A percentile compares a stretch with the other conserved stretches of the same genome.
These are phyloP conservation scores for Byssoonygena ceratinophila DNA, from an alignment of 2,329 filamentous ascomycete species.

Conservation along the genomic window DNA sequence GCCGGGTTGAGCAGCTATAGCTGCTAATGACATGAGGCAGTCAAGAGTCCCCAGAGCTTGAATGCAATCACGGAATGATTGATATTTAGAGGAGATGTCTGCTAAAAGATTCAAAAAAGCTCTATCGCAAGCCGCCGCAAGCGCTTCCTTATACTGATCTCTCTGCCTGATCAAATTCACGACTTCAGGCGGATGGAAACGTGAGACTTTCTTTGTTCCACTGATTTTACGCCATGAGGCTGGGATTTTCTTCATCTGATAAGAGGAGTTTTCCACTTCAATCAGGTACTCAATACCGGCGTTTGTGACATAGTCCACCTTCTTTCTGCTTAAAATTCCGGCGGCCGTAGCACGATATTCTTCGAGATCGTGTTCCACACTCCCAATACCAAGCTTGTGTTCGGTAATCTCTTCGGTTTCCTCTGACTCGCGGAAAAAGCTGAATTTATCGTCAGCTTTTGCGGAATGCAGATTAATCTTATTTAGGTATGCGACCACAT, in stretches of 20 bases:
- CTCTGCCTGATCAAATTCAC: constrained; percentile 71
- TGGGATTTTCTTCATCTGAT: constrained; percentile 72
- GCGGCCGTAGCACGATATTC: constrained; percentile 63
- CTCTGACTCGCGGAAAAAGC: constrained; percentile 76
- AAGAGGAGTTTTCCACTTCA: constrained; percentile 65
- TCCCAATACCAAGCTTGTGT: constrained; percentile 82
- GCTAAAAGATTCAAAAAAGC: constrained; percentile 65
- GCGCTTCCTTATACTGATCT: constrained; percentile 87
- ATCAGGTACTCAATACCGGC: constrained; percentile 90
- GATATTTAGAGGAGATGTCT: constrained; percentile 73
- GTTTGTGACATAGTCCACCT: constrained; percentile 69
- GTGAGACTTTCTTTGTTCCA: constrained; percentile 80
- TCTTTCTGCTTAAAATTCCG: constrained; percentile 59
- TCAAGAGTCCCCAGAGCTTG: constrained; percentile 78
- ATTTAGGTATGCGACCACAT: constrained; percentile 65
- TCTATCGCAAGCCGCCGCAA: constrained; percentile 79
- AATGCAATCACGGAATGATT: constrained; percentile 77
- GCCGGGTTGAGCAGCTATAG: constrained; percentile 72
- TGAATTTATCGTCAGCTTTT: constrained; percentile 79
- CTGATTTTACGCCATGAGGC: constrained; percentile 93
- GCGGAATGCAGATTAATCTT: constrained; percentile 78
- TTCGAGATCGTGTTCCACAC: constrained; percentile 79
- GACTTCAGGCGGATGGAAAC: constrained; percentile 91
- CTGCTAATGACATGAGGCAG: constrained; percentile 76
- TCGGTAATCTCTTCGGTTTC: constrained; percentile 84